Evolutionary conservation across 352 stramenopile species (phyloP).

Genomic region (Aphanomyces stellatus): DNA sequence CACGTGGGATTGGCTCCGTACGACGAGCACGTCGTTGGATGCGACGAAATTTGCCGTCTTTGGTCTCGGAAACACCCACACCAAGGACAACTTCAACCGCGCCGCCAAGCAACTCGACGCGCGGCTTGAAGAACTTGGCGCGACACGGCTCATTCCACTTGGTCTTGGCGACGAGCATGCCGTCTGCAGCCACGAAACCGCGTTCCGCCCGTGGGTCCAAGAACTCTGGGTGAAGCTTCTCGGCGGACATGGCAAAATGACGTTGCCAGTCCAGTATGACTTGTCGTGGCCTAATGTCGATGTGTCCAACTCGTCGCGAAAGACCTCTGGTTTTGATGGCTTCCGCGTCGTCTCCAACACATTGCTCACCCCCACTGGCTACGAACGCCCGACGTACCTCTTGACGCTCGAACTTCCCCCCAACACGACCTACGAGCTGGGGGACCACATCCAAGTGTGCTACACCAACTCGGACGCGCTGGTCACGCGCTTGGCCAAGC

Average conservation of each 20-base stretch:
- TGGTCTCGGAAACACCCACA: constrained; percentile 9
- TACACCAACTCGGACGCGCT: constrained; percentile 11
- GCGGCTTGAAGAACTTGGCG: neutral
- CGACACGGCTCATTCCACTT: neutral
- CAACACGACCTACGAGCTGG: neutral
- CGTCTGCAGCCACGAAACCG: constrained; percentile 9
- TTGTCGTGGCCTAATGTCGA: neutral
- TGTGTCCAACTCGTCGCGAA: neutral
- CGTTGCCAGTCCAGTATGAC: constrained; percentile 13
- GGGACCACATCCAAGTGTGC: constrained; percentile 10
- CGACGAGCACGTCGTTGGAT: neutral
- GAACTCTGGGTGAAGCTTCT: constrained; percentile 10
- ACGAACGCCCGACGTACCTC: constrained; percentile 18
- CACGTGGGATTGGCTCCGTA: constrained; percentile 15
- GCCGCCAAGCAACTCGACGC: constrained; percentile 6
- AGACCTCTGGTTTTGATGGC: neutral
- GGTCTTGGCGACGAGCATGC: constrained; percentile 12
- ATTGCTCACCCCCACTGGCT: constrained; percentile 6
- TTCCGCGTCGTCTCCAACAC: constrained; percentile 11
- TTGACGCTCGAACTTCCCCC: constrained; percentile 11
- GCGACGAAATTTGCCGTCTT: constrained; percentile 18
- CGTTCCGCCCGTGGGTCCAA: constrained; percentile 17
- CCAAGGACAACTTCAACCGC: constrained; percentile 19
- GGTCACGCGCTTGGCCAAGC: neutral
- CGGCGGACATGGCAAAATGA: constrained; percentile 17